Percentiles rank a stretch among this genome's conserved stretches.
Conservation (phyloP, 208 protist species). For the Trypanosoma theileri region DNA sequence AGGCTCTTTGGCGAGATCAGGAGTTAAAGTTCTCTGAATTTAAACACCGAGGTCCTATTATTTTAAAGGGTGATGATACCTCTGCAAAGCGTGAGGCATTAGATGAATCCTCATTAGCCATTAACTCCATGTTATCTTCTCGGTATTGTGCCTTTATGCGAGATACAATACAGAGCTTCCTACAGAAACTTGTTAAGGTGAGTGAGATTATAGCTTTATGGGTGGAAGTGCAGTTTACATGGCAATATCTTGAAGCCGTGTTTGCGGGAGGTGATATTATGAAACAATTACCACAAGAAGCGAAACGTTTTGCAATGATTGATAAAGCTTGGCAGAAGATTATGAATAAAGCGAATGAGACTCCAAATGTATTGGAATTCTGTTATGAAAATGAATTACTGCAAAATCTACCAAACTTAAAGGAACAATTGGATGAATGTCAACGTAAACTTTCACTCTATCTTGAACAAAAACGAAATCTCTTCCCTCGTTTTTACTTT, state of each 20-base stretch:
- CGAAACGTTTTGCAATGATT: conserved; percentile 95
- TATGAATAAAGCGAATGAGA: conserved; percentile 96
- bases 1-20: conserved; percentile 93
- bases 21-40: conserved; percentile 94
- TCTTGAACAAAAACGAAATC: conserved; percentile 96
- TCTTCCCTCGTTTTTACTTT: conserved; percentile 99
- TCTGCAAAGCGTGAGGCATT: conserved; percentile 86
- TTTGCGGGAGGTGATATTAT: conserved; percentile 97
- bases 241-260: conserved; percentile 97
- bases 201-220: conserved; percentile 93
- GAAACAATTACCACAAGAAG: conserved; percentile 96
- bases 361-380: conserved; percentile 93
- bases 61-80: conserved; percentile 93
- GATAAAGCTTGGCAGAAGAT: conserved; percentile 97
- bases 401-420: conserved; percentile 92
- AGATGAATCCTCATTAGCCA: conserved; percentile 94
- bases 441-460: conserved; percentile 97
- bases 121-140: conserved; percentile 94
- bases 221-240: conserved; percentile 94
- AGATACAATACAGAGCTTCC: conserved; percentile 87
- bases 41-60: conserved; percentile 93
- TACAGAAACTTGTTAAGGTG: conserved; percentile 91
- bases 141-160: conserved; percentile 94
- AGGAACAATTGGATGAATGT: conserved; percentile 96
- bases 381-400: conserved; percentile 97